phyloP scores from a whole-genome alignment of 371 early-diverging fungal genomes.

The Mortierella sp. region DNA sequence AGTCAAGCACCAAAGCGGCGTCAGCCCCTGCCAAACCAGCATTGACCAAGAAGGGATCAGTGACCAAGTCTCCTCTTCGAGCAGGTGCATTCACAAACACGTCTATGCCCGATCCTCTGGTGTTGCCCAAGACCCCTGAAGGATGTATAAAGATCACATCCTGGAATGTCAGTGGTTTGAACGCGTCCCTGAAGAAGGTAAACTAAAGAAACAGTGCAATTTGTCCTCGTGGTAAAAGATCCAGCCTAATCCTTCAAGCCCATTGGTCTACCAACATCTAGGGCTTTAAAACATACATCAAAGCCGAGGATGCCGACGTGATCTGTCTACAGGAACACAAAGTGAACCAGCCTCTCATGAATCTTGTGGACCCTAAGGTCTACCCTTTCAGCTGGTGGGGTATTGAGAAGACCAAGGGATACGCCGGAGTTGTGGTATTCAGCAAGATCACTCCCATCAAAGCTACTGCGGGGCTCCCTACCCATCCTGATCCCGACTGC shows the following conservation, averaged over 20 bases:
- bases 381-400: conserved; percentile 83
- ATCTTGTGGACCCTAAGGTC: conserved; percentile 60
- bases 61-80: conserved; percentile 28
- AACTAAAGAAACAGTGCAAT: background rate
- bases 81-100: conserved; percentile 66
- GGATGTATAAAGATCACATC: conserved; percentile 78
- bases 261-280: background rate
- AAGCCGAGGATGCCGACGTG: conserved; percentile 86
- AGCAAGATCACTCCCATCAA: conserved; percentile 80
- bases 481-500: conserved; percentile 53
- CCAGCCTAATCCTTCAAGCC: background rate
- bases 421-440: conserved; percentile 84
- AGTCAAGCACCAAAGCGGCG: background rate
- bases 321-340: conserved; percentile 91
- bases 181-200: conserved; percentile 81
- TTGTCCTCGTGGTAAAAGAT: background rate
- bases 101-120: conserved; percentile 67
- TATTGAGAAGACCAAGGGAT: conserved; percentile 77
- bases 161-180: conserved; percentile 84
- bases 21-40: conserved; percentile 9
- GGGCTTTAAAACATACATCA: conserved; percentile 79
- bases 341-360: conserved; percentile 51
- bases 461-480: conserved; percentile 72
- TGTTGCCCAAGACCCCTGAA: conserved; percentile 58
- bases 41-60: conserved; percentile 18